A percentile compares a stretch with the other conserved stretches of the same genome.
Conservation (phyloP, 345 rosid genomes). For the Gossypium anomalum region DNA sequence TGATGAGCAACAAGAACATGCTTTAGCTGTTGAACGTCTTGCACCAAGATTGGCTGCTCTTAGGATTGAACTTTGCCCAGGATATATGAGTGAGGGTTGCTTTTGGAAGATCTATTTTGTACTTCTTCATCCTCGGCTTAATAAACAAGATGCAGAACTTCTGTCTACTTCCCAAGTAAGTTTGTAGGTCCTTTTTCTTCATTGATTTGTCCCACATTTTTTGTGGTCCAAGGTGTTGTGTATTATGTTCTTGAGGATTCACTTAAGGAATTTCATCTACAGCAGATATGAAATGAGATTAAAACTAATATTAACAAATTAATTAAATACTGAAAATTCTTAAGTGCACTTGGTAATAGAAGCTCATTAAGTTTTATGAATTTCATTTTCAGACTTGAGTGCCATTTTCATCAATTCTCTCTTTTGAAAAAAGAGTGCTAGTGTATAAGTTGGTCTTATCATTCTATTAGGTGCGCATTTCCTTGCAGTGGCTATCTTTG, state of each 20-base stretch:
- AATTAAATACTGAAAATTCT: background rate
- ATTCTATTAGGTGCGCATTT: background rate
- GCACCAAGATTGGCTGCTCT: slow-evolving; percentile 81
- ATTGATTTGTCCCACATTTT: background rate
- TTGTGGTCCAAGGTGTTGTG: background rate
- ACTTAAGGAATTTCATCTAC: background rate
- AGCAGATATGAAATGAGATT: background rate
- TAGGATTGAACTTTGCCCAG: slow-evolving; percentile 88
- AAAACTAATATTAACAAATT: background rate
- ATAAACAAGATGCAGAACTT: slow-evolving; percentile 66
- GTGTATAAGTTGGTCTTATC: background rate
- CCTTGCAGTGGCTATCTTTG: background rate
- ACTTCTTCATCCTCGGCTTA: slow-evolving; percentile 80
- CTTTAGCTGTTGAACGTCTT: slow-evolving; percentile 79
- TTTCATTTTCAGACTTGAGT: background rate
- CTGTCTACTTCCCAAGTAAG: slow-evolving; percentile 78
- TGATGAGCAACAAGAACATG: slow-evolving; percentile 92
- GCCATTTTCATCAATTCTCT: background rate
- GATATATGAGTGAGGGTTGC: slow-evolving; percentile 79
- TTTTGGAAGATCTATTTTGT: slow-evolving; percentile 98
- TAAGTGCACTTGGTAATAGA: background rate
- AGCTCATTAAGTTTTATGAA: background rate
- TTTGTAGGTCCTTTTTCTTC: background rate
- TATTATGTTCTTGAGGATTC: background rate
- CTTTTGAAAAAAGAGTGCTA: background rate